phyloP scores from a whole-genome alignment of 1,284 basidiomycete species.

The Meripilus lineatus region DNA sequence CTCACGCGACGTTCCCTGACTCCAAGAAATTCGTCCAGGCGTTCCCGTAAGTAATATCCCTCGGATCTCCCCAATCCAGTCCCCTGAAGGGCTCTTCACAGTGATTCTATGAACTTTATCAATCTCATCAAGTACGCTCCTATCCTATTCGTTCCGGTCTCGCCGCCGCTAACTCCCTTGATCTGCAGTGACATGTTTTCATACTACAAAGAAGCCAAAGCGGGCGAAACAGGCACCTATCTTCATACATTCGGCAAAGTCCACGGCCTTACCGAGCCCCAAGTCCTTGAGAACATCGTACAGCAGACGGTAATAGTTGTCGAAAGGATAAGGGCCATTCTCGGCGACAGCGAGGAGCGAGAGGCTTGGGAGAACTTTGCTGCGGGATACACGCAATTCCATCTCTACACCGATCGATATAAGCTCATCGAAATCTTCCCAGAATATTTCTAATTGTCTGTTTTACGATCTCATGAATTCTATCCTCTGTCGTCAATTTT shows the following conservation, averaged over 20 bases:
- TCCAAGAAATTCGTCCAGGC: slow-evolving; percentile 6
- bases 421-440: slow-evolving; percentile 12
- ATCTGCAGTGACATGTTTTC: slow-evolving; percentile 14
- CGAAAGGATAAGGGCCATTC: slow-evolving; percentile 7
- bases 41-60: slow-evolving; percentile 3
- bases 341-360: slow-evolving; percentile 10
- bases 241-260: slow-evolving; percentile 11
- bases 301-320: slow-evolving; percentile 19
- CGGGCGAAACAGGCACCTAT: slow-evolving; percentile 13
- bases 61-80: background rate
- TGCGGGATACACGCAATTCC: slow-evolving; percentile 12
- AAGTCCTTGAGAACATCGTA: slow-evolving; percentile 20
- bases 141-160: background rate
- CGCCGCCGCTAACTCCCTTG: background rate
- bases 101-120: slow-evolving; percentile 6
- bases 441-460: slow-evolving; percentile 5
- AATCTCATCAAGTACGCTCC: slow-evolving; percentile 6
- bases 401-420: slow-evolving; percentile 12
- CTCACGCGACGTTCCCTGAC: slow-evolving; percentile 4
- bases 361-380: slow-evolving; percentile 16
- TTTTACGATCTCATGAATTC: background rate
- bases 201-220: slow-evolving; percentile 16
- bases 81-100: background rate
- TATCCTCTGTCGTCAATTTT: too few relatives aligned
- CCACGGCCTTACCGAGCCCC: slow-evolving; percentile 2